These are phyloP conservation scores for Amphicarpaea edgeworthii DNA, from an alignment of 306 rosid species.

Conservation along the genomic window DNA sequence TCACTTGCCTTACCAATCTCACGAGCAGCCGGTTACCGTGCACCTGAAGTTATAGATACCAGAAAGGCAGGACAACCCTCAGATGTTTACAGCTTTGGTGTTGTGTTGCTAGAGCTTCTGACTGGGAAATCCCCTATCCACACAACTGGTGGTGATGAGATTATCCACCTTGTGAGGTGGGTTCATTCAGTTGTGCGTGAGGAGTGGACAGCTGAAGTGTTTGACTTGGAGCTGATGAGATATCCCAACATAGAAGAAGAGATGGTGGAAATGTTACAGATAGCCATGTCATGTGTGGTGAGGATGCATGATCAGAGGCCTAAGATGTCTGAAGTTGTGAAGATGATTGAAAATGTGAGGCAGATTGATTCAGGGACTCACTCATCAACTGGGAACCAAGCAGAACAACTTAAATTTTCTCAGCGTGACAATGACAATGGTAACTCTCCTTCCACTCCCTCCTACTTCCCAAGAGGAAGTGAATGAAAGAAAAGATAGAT, in stretches of 20 bases:
- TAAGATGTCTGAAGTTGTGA: constrained; percentile 74
- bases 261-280: constrained; percentile 94
- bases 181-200: constrained; percentile 95
- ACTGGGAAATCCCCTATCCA: constrained; percentile 94
- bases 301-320: constrained; percentile 93
- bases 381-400: constrained; percentile 58
- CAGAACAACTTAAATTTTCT: constrained; percentile 48
- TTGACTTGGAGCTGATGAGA: constrained; percentile 86
- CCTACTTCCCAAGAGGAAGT: constrained; percentile 42
- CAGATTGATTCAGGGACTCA: constrained; percentile 57
- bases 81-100: constrained; percentile 92
- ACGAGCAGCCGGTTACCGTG: constrained; percentile 94
- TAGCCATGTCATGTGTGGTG: constrained; percentile 89
- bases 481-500: constrained; percentile 39
- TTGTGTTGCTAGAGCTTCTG: constrained; percentile 85
- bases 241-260: constrained; percentile 92
- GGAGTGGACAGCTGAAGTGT: constrained; percentile 98
- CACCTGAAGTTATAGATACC: constrained; percentile 92
- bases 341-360: constrained; percentile 78
- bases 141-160: constrained; percentile 86
- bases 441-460: constrained; percentile 24
- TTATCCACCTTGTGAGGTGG: constrained; percentile 90
- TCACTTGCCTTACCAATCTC: constrained; percentile 77
- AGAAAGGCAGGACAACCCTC: constrained; percentile 83
- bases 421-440: constrained; percentile 24